These are phyloP conservation scores for Monascus ruber DNA, from an alignment of 2,329 filamentous ascomycete genomes.

Conservation along the genomic window DNA sequence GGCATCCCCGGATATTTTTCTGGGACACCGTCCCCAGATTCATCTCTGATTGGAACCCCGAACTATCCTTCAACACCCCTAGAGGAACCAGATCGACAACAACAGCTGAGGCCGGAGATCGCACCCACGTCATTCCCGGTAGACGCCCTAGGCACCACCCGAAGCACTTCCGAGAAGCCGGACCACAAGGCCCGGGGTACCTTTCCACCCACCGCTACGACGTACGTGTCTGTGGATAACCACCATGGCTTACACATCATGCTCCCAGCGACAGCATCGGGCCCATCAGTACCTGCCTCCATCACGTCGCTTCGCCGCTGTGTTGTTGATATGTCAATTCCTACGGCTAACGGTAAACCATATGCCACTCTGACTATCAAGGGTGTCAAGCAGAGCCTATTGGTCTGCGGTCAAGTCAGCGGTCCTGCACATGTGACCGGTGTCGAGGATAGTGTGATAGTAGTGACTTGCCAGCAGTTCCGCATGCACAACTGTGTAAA, in stretches of 20 bases:
- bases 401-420: slow-evolving; percentile 66
- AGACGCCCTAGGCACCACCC: slow-evolving; percentile 10
- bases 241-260: slow-evolving; percentile 64
- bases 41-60: slow-evolving; percentile 24
- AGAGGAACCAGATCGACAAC: slow-evolving; percentile 23
- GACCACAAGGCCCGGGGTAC: slow-evolving; percentile 38
- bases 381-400: slow-evolving; percentile 56
- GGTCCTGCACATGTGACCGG: slow-evolving; percentile 77
- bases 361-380: slow-evolving; percentile 64
- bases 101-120: slow-evolving; percentile 23
- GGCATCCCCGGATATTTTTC: slow-evolving; percentile 33
- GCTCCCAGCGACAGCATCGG: slow-evolving; percentile 58
- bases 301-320: slow-evolving; percentile 59
- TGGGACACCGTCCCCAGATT: slow-evolving; percentile 31
- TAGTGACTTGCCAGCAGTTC: slow-evolving; percentile 76
- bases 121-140: slow-evolving; percentile 24
- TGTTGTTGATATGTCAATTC: slow-evolving; percentile 68
- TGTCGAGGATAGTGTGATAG: slow-evolving; percentile 59
- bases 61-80: slow-evolving; percentile 25
- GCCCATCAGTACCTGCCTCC: slow-evolving; percentile 61
- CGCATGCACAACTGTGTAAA: slow-evolving; percentile 79
- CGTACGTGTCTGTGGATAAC: slow-evolving; percentile 52
- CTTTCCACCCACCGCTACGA: slow-evolving; percentile 46
- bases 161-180: slow-evolving; percentile 6
- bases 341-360: slow-evolving; percentile 44